Evolutionary conservation across 768 basidiomycete species (phyloP), one percentile per base, ranked within the genome.

Genomic region (Phlebiopsis flavidoalba): DNA sequence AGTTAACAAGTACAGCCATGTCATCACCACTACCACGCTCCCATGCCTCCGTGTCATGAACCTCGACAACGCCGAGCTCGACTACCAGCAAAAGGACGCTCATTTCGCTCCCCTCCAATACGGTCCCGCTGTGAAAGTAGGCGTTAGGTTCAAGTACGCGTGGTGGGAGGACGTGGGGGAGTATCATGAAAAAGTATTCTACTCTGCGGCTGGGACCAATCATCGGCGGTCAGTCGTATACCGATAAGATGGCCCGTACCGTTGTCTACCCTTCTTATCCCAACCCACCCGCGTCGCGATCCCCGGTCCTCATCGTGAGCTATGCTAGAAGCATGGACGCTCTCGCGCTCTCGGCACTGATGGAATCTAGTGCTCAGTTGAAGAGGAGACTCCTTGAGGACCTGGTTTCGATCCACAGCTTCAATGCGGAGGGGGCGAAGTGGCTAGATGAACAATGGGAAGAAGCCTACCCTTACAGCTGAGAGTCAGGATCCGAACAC

Each of bases 11-110:
- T 80, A 74, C 61, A 68, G 71, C 0, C 75, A 80, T 45, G 77
- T 79, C 64, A 74, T 81, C 59, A 74, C 72, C 35, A 79, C 79
- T 2, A 66, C 76, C 17, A 72, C 80, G 10, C 67, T 80, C 6
- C 59, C 70, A 14, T 66, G 70, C 51, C 72, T 81, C 40, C 71
- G 72, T 40, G 70, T 67, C 15, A 64, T 80, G 53, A 70, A 80
- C 60, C 58, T 60, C 35, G 26, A 21, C 5, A 22, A 50, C 8
- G 57, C 46, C 43, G 24, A 49, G 4, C 52, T 68, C 17, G 63
- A 63, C 58, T 62, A 66, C 53, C 54, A 37, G 15, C 65, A 67
- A 60, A 21, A 57, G 60, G 70, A 35, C 57, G 78, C 78, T 0
- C n/a, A n/a, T n/a, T 65, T 82, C 45, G 76, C 78, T 6, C 47